Base-by-base conservation (phyloP, 495 filamentous ascomycete genomes). In the Hamigera avellanea region DNA sequence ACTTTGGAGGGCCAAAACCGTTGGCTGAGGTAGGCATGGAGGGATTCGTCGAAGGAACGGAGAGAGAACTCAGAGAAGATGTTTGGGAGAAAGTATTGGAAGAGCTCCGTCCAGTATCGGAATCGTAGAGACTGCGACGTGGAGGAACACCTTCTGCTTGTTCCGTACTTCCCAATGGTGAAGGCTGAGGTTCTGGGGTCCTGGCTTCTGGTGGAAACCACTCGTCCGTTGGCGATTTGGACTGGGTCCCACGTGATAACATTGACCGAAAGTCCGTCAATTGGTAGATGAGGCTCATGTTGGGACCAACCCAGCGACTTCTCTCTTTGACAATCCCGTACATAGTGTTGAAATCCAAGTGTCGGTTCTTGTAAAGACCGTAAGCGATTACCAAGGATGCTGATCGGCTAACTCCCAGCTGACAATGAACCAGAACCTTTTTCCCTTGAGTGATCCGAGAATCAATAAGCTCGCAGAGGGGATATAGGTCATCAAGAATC, bases 261-360 rank as follows among this genome's bases (percentile, higher is more conserved):
- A 54, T 54, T 25, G 56, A 50, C 21, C 64, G 44, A 59, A 94
- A 98, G 52, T 98, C 91, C 26, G 93, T 89, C 34, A 98, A 67
- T 56, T 91, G 89, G 62, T 95, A 96, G 57, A 98, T 95, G 26
- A 98, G 66, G 44, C 83, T 86, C 91, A 98, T 98, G 53, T 98
- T 98, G 1, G 91, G 91, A 10, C 87, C 88, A 36, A 98, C 93
- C 91, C 91, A 98, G 44, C 73, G 76, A 52, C 89, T 95, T 51
- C 83, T 81, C 29, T 69, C 69, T 57, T 98, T 95, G 14, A 94
- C 93, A 3, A 79, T 70, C 52, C 87, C 75, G 51, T 98, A 98
- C 37, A 89, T 87, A 33, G 93, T 83, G 52, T 95, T 93, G 37
- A 96, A 91, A 41, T 75, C 84, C 44, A 93, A 54, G 14, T 80